Conservation (phyloP, 495 filamentous ascomycete species). For the Podospora pseudopauciseta region DNA sequence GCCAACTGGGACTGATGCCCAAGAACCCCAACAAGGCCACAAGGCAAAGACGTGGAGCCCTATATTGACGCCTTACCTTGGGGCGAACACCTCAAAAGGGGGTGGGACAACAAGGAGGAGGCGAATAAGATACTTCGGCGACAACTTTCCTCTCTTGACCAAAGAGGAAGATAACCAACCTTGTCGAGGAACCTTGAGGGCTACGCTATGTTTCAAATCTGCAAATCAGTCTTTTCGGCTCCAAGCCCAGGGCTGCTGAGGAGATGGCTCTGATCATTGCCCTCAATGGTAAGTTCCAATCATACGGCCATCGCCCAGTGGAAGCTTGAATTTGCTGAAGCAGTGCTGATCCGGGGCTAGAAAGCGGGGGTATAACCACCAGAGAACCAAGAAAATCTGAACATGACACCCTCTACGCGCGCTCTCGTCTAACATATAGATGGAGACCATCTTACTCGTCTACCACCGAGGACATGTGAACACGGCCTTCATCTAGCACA, state of each 20-base stretch:
- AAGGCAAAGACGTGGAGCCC: background rate
- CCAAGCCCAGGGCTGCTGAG: constrained; percentile 11
- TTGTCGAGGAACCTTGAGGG: background rate
- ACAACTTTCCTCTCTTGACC: too few species aligned
- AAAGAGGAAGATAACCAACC: background rate
- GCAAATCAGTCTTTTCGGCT: constrained; percentile 15
- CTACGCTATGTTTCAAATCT: constrained; percentile 15
- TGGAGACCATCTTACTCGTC: background rate
- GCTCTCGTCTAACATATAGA: background rate
- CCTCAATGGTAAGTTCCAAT: constrained; percentile 17
- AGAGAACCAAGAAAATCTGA: background rate
- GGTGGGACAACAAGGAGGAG: constrained; percentile 2
- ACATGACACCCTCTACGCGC: background rate
- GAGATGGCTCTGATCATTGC: constrained; percentile 23
- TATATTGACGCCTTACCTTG: background rate
- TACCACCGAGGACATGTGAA: background rate
- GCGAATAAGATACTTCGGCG: background rate
- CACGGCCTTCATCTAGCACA: background rate
- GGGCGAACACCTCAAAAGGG: background rate
- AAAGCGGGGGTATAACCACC: background rate
- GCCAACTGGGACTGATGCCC: background rate
- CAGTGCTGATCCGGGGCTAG: background rate
- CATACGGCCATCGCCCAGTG: constrained; percentile 13
- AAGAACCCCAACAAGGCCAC: background rate
- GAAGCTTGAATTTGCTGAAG: constrained; percentile 9